phyloP scores from a whole-genome alignment of 2,329 filamentous ascomycete genomes.

The Verticillium nubilum region DNA sequence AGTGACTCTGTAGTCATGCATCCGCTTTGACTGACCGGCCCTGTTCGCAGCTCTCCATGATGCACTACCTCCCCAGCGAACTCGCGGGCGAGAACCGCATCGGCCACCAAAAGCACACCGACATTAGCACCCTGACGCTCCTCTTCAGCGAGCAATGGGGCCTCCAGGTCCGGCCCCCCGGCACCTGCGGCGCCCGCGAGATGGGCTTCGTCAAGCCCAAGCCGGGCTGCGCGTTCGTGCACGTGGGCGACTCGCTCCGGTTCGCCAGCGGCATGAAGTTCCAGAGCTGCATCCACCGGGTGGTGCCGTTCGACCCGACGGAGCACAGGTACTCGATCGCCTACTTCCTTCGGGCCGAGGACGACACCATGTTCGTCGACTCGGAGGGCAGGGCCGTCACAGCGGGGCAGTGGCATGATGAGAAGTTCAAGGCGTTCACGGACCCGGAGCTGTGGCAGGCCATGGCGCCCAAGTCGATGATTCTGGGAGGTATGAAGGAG shows the following conservation, averaged over 20 bases:
- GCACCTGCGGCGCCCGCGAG: conserved; percentile 29
- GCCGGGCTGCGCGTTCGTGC: conserved; percentile 46
- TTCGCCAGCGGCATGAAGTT: conserved; percentile 48
- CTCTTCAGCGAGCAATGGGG: conserved; percentile 53
- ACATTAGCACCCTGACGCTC: conserved; percentile 49
- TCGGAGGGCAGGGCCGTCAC: conserved; percentile 48
- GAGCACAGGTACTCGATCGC: conserved; percentile 55
- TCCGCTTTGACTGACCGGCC: too few species aligned
- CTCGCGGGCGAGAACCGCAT: conserved; percentile 34
- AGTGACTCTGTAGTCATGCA: too few species aligned
- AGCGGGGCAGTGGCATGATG: conserved; percentile 47
- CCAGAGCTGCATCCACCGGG: conserved; percentile 52
- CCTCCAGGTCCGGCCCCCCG: conserved; percentile 48
- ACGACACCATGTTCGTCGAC: conserved; percentile 51
- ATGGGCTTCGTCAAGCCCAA: conserved; percentile 50
- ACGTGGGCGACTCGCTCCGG: conserved; percentile 54
- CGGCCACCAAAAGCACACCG: conserved; percentile 52
- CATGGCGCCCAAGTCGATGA: conserved; percentile 41
- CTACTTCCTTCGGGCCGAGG: conserved; percentile 52
- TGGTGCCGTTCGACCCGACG: conserved; percentile 43
- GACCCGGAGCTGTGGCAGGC: conserved; percentile 37
- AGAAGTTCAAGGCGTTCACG: conserved; percentile 48
- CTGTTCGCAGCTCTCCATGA: conserved; percentile 41
- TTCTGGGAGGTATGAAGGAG: conserved; percentile 40
- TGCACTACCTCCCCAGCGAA: conserved; percentile 46